Evolutionary conservation across 2,329 filamentous ascomycete species (phyloP), one percentile per base, ranked within the genome.

Genomic region (Diplodia mutila): DNA sequence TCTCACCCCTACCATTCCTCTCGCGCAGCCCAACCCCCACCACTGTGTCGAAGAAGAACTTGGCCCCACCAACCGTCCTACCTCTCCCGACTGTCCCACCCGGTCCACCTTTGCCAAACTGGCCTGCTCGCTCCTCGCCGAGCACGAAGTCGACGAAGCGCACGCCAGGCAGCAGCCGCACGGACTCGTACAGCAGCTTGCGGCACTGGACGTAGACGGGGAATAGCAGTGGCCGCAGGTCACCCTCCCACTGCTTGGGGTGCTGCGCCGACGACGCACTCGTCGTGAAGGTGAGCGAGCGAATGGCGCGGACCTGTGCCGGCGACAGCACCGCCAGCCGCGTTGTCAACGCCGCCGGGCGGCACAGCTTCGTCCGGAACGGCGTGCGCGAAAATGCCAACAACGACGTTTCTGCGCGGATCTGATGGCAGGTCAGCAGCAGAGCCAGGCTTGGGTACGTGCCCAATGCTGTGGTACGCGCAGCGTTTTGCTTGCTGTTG

Each of bases 401-500:
- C 29, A 68, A 49, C 21, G 34, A 23, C 11, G 67, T 66, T 37
- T 69, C 69, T 9, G 54, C 21, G 11, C 67, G 52, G 52, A 69
- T 55, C 37, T 70, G 69, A 12, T 51, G 69, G 48, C 67, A 69
- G 51, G 67, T 69, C 9, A 63, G 25, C n/a, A 70, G 67, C 42
- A 70, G 65, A 29, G 53, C 42, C 27, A 66, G 46, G 49, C 23
- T 54, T 7, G 48, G 49, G 32, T 65, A 34, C 9, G 59, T 32
- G 27, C 59, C 59, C 46, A 37, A 29, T 7, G 42, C 59, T 27
- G 46, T 27, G 3, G 42, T 6, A 23, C 39, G 54, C 54, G 37
- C 54, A 4, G 54, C 25, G 39, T 49, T 29, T 25, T 42, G 21
- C 16, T 42, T 48, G 42, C 16, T 37, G 29, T 25, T 61, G 55